Evolutionary conservation across 345 rosid genomes (phyloP), one percentile per base, ranked within the genome.

Genomic region (Eucalyptus coolabah): DNA sequence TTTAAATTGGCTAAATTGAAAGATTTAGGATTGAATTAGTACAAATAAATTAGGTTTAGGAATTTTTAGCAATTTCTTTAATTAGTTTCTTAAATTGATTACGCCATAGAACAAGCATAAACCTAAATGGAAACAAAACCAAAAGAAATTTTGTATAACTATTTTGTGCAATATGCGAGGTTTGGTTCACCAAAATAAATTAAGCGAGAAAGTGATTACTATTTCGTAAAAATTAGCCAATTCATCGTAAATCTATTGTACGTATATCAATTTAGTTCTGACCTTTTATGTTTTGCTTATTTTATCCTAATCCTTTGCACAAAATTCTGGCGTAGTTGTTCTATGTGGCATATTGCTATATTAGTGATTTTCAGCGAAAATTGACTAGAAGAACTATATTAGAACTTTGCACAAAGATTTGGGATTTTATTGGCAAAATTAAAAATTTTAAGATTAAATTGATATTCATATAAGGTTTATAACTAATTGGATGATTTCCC

Each of bases 51-150:
- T 56, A 56, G 6, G 30, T 56, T 56, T 24, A 56, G 0, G 30
- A 56, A 0, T 24, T 10, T 56, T 56, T 56, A 9, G 0, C 0
- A 0, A 56, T 56, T 24, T 56, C 63, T 24, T 24, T 24, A 0
- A 56, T 0, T 56, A 24, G 1, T 23, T 56, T 24, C 28, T 24
- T 56, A 72, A 72, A 37, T 72, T 37, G 45, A 72, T 37, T 72
- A 10, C 23, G 0, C 21, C 45, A 9, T 19, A 19, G 45, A 37
- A 37, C 45, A 37, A 37, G 45, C 12, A 24, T 5, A 19, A 19
- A 5, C 28, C 45, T 72, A 21, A 72, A 37, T 72, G 13, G 15
- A 37, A 72, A 34, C 45, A 19, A 72, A 19, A 11, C 82, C 28
- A 5, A 13, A 2, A 34, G 37, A 34, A 34, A 34, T 37, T 37